Conservation (phyloP, 1,284 basidiomycete genomes). For the Agroathelia rolfsii region DNA sequence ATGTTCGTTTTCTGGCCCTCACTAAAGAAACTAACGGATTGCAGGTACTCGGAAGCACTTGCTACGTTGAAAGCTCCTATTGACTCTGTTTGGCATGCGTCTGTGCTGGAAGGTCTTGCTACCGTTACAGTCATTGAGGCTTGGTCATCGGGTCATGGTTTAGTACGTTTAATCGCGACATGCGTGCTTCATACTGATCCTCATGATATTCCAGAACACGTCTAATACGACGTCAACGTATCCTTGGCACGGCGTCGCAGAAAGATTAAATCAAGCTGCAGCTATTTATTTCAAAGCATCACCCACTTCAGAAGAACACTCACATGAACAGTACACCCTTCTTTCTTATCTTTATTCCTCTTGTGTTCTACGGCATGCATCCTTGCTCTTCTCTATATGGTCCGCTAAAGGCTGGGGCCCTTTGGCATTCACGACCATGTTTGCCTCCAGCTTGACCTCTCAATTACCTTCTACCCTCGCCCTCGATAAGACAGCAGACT, state of each 20-base stretch:
- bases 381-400: slow-evolving; percentile 70
- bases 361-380: slow-evolving; percentile 58
- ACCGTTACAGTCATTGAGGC: slow-evolving; percentile 71
- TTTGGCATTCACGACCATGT: slow-evolving; percentile 66
- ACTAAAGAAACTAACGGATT: slow-evolving; percentile 13
- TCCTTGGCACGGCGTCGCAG: slow-evolving; percentile 59
- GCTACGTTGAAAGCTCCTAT: slow-evolving; percentile 59
- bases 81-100: slow-evolving; percentile 82
- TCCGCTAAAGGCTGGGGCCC: slow-evolving; percentile 81
- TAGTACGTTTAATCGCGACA: slow-evolving; percentile 35
- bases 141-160: slow-evolving; percentile 68
- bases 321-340: slow-evolving; percentile 46
- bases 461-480: slow-evolving; percentile 44
- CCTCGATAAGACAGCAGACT: slow-evolving; percentile 27
- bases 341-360: slow-evolving; percentile 58
- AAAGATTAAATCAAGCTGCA: slow-evolving; percentile 59
- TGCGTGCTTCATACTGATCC: slow-evolving; percentile 14
- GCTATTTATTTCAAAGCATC: slow-evolving; percentile 49
- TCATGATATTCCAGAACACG: slow-evolving; percentile 33
- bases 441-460: slow-evolving; percentile 50
- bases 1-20: background rate
- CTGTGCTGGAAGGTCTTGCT: slow-evolving; percentile 75
- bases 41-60: slow-evolving; percentile 79
- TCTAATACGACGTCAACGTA: slow-evolving; percentile 41
- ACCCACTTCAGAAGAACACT: slow-evolving; percentile 41